These are phyloP conservation scores for Adansonia rubrostipa DNA, from an alignment of 441 rosid genomes.

Conservation along the genomic window DNA sequence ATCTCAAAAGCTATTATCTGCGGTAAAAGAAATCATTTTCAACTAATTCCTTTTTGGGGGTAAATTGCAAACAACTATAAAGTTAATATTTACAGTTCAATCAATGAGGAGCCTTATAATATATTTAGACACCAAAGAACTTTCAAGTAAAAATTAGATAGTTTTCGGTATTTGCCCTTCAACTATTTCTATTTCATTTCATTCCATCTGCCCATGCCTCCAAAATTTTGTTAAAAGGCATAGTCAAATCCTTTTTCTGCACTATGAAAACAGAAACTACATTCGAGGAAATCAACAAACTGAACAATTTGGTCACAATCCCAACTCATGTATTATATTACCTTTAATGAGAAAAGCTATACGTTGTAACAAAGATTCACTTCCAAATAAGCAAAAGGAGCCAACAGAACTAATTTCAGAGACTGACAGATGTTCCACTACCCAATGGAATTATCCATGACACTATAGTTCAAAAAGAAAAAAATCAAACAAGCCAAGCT, in stretches of 20 bases:
- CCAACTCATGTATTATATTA: too few relatives aligned
- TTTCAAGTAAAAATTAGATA: too few relatives aligned
- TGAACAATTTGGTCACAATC: too few relatives aligned
- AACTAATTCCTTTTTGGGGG: not conserved
- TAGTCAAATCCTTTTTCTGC: too few relatives aligned
- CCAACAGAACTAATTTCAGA: not conserved
- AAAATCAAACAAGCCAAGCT: constrained; percentile 23
- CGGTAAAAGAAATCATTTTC: not conserved
- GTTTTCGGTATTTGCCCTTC: too few relatives aligned
- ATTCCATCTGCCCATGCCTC: too few relatives aligned
- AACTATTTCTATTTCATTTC: too few relatives aligned
- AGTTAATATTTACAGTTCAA: not conserved
- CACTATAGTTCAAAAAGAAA: constrained; percentile 3
- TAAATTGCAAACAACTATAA: not conserved
- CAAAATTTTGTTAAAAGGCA: not conserved
- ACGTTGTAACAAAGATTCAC: too few relatives aligned
- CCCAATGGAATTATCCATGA: not conserved
- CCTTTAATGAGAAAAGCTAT: too few relatives aligned
- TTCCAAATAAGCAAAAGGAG: too few relatives aligned
- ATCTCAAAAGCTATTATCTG: not conserved
- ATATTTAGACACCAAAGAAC: not conserved
- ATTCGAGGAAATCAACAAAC: too few relatives aligned
- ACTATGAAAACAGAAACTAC: too few relatives aligned
- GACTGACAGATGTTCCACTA: not conserved
- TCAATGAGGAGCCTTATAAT: not conserved